Evolutionary conservation across 73 alveolate genomes (phyloP), one percentile per base, ranked within the genome.

Genomic region (Stentor roeselii): DNA sequence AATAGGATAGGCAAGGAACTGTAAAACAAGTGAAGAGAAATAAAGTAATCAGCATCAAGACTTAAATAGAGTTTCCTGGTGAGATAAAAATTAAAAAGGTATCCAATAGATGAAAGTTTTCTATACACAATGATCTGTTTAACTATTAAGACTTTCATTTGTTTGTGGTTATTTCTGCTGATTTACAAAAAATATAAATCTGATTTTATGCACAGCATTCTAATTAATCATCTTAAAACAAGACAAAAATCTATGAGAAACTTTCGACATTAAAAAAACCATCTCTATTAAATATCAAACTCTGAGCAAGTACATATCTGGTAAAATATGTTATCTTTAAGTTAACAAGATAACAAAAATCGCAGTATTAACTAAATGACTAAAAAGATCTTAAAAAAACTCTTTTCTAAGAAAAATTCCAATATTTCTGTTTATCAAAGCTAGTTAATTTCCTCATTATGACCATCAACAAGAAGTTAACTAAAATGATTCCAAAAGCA

Each of bases 341-440:
- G 14, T 60, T 2, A 60, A 83, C 21, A 60, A 21, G 35, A 6
- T 35, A 32, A 76, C 30, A 14, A 32, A 30, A 31, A 80, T 21
- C n/a, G 82, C 84, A 15, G 94, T 85, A 86, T 91, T 91, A 37
- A 89, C 60, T 82, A 67, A 67, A 67, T 67, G 2, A 32, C 80
- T 11, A 67, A 67, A 67, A 67, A 34, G n/a, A 67, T 40, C 34
- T 67, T 67, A 27, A 30, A 27, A 21, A 67, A 21, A 32, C 21
- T 67, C 37, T 32, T 67, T 32, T n/a, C 34, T 67, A 27, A 40
- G 1, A 88, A 35, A 80, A 77, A 67, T 21, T 32, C 34, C 80
- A 32, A 36, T 67, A 0, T 21, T 21, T 21, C 50, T 67, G 21
- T 67, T 67, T 67, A 15, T 67, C 80, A 2, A 67, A 67, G 34